phyloP scores from a whole-genome alignment of 2,329 filamentous ascomycete species.

The Capronia americana region DNA sequence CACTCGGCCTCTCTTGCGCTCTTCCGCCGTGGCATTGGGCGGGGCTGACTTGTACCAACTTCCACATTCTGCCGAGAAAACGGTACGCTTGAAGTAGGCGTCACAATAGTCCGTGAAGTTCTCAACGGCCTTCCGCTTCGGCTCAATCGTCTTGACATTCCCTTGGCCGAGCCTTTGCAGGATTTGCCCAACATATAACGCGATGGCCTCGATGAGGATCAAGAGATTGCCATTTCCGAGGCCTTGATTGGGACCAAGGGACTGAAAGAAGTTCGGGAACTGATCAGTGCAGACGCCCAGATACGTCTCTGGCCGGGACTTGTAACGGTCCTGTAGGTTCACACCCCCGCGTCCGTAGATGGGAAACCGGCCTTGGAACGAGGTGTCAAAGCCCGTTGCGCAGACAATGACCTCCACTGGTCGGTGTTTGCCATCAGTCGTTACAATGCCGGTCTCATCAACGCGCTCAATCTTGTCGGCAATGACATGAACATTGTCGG shows the following conservation, averaged over 20 bases:
- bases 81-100: constrained; percentile 52
- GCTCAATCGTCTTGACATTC: constrained; percentile 53
- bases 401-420: constrained; percentile 47
- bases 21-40: constrained; percentile 42
- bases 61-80: constrained; percentile 49
- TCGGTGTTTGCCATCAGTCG: constrained; percentile 43
- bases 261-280: constrained; percentile 47
- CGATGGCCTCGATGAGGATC: constrained; percentile 37
- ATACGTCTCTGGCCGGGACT: constrained; percentile 45
- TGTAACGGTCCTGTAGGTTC: constrained; percentile 42
- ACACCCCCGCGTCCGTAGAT: constrained; percentile 44
- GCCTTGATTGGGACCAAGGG: constrained; percentile 45
- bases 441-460: constrained; percentile 37
- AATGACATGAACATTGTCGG: constrained; percentile 40
- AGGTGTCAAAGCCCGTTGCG: constrained; percentile 50
- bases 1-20: constrained; percentile 47
- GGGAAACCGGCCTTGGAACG: constrained; percentile 46
- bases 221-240: constrained; percentile 42
- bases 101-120: constrained; percentile 58
- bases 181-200: constrained; percentile 52
- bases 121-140: constrained; percentile 52
- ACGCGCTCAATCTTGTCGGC: constrained; percentile 25
- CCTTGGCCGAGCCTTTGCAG: constrained; percentile 56
- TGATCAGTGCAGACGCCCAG: constrained; percentile 44
- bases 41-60: constrained; percentile 58